Evolutionary conservation across 352 stramenopile genomes (phyloP).

Genomic region (Globisporangium parvum): DNA sequence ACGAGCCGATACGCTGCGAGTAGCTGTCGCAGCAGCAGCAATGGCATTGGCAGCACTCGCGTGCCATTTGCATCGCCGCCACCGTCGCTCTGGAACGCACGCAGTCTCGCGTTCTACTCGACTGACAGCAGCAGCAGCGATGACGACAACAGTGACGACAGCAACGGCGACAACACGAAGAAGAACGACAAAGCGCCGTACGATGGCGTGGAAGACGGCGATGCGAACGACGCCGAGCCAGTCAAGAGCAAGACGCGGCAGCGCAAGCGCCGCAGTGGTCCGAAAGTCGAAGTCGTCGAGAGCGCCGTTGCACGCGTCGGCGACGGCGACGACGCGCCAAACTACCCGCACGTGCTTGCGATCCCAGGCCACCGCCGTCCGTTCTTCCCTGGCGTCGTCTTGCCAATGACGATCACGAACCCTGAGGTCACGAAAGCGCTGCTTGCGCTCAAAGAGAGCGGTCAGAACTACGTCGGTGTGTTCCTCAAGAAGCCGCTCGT

Average conservation of each 20-base stretch:
- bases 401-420: constrained; percentile 84
- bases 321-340: constrained; percentile 62
- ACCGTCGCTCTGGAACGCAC: neutral
- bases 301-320: constrained; percentile 50
- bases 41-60: too few relatives aligned
- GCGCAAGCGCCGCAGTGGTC: constrained; percentile 5
- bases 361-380: constrained; percentile 69
- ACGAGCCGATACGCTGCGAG: too few relatives aligned
- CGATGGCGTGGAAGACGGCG: too few relatives aligned
- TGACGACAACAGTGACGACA: constrained; percentile 4
- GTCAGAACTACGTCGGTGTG: constrained; percentile 90
- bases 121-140: constrained; percentile 19
- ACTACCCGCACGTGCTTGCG: constrained; percentile 70
- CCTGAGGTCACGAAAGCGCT: constrained; percentile 85
- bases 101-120: constrained; percentile 17
- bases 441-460: constrained; percentile 80
- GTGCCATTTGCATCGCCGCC: neutral
- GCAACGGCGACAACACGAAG: neutral
- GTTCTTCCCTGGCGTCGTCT: constrained; percentile 78
- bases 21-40: too few relatives aligned
- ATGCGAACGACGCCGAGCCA: neutral
- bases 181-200: too few relatives aligned
- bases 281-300: constrained; percentile 56
- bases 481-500: constrained; percentile 87
- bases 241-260: neutral